phyloP scores from a whole-genome alignment of 805 yeast genomes.

The Wickerhamomyces strasburgensis region DNA sequence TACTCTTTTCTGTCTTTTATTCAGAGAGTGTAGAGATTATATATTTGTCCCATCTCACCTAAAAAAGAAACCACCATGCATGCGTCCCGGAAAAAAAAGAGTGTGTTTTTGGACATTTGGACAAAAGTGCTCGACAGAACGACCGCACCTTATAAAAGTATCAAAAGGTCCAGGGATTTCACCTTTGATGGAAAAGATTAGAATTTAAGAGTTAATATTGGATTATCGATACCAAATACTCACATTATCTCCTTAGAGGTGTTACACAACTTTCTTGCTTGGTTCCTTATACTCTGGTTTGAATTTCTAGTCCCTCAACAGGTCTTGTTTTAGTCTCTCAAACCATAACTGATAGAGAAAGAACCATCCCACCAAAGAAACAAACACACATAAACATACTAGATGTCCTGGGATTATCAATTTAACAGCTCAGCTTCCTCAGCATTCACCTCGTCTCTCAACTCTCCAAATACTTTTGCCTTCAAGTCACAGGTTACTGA shows the following conservation, averaged over 20 bases:
- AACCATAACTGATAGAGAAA: neutral
- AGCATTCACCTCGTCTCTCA: constrained; percentile 3
- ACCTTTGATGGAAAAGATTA: no score
- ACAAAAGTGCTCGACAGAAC: neutral
- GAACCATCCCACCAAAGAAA: neutral
- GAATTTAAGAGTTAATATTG: no score
- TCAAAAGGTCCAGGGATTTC: neutral
- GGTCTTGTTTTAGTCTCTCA: neutral
- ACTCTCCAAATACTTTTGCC: neutral
- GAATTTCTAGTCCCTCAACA: neutral
- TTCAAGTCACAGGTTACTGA: constrained; percentile 1
- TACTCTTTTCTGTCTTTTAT: no score
- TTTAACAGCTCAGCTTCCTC: neutral
- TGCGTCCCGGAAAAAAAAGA: neutral
- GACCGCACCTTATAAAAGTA: neutral
- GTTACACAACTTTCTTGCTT: no score
- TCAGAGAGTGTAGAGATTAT: no score
- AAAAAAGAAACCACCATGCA: neutral
- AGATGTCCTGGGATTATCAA: constrained; percentile 21
- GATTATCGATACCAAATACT: no score
- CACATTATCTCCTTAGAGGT: no score
- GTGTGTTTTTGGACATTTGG: neutral
- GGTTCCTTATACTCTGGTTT: no score
- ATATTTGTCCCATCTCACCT: neutral
- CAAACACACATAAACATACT: neutral